Evolutionary conservation across 768 basidiomycete species (phyloP).

Genomic region (Postia placenta): DNA sequence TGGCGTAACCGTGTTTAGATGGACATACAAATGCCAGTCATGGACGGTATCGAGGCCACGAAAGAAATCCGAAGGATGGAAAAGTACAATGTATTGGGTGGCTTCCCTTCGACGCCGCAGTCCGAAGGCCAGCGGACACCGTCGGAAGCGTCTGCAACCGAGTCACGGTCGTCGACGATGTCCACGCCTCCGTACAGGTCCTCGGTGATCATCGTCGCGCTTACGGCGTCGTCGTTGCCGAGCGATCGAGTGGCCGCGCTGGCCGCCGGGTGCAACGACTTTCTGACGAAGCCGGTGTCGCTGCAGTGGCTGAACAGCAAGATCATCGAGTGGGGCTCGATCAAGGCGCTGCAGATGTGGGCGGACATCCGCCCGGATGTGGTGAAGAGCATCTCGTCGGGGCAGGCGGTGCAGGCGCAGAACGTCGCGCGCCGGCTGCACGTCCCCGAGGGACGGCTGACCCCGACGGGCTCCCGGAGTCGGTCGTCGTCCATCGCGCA

Average conservation of each 20-base stretch:
- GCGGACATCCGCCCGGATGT: constrained; percentile 70
- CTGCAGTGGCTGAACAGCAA: constrained; percentile 95
- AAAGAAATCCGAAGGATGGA: constrained; percentile 91
- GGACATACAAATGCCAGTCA: constrained; percentile 99
- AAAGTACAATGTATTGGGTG: constrained; percentile 55
- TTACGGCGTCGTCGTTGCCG: constrained; percentile 94
- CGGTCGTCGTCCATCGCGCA: constrained; percentile 31
- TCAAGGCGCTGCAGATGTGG: constrained; percentile 92
- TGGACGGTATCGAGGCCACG: constrained; percentile 97
- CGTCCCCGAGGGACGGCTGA: constrained; percentile 40
- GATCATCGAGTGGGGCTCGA: constrained; percentile 99
- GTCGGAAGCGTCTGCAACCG: constrained; percentile 44
- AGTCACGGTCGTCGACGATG: constrained; percentile 40
- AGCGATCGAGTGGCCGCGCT: constrained; percentile 95
- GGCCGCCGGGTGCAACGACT: constrained; percentile 98
- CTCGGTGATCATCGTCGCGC: constrained; percentile 98
- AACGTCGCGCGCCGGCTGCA: constrained; percentile 41
- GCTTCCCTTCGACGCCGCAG: constrained; percentile 64
- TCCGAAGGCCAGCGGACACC: constrained; percentile 49
- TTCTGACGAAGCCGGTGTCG: constrained; percentile 95
- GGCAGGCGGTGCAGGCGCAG: constrained; percentile 43
- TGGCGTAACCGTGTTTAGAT: constrained; percentile 48
- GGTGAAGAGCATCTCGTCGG: constrained; percentile 38
- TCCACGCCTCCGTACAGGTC: constrained; percentile 62
- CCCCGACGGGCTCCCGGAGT: constrained; percentile 30